Conservation (phyloP, 192 early-diverging fungal species). For the Coemansia biformis region DNA sequence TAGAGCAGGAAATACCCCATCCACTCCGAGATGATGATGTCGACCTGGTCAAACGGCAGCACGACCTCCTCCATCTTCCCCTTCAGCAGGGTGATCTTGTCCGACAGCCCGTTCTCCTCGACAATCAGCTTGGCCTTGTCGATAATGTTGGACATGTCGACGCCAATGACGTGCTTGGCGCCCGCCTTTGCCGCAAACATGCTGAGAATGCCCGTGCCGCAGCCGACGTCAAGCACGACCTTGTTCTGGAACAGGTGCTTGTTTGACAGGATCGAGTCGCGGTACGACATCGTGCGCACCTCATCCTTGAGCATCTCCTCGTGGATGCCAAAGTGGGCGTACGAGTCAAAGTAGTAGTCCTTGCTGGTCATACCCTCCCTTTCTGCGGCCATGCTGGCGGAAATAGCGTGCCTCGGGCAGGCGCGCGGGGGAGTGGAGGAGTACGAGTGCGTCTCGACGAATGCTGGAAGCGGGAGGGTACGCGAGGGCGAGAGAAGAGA, state of each 20-base stretch:
- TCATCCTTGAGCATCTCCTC: constrained; percentile 99
- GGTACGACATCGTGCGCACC: constrained; percentile 88
- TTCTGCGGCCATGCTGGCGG: constrained; percentile 10
- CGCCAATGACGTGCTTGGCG: constrained; percentile 83
- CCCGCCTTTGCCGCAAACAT: constrained; percentile 96
- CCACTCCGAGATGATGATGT: constrained; percentile 94
- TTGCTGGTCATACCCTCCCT: constrained; percentile 43
- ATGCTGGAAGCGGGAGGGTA: no score
- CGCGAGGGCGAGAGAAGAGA: not conserved
- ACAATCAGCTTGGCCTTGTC: constrained; percentile 62
- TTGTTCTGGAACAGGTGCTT: constrained; percentile 79
- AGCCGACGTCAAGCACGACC: constrained; percentile 90
- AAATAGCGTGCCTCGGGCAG: no score
- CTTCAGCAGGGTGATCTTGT: constrained; percentile 84
- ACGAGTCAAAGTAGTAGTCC: constrained; percentile 99
- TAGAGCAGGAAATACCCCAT: constrained; percentile 95
- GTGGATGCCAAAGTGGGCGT: constrained; percentile 90
- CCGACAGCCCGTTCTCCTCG: constrained; percentile 74
- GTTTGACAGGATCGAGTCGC: constrained; percentile 84
- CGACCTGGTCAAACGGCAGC: constrained; percentile 67
- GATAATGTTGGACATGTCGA: constrained; percentile 54
- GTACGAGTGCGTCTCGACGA: no score
- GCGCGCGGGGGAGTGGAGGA: no score
- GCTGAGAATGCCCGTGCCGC: constrained; percentile 90
- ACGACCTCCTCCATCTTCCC: constrained; percentile 72